Percentiles rank a stretch among this genome's conserved stretches.
Conservation (phyloP, 2,329 filamentous ascomycete species). For the Phaeophleospora eucalypticola region DNA sequence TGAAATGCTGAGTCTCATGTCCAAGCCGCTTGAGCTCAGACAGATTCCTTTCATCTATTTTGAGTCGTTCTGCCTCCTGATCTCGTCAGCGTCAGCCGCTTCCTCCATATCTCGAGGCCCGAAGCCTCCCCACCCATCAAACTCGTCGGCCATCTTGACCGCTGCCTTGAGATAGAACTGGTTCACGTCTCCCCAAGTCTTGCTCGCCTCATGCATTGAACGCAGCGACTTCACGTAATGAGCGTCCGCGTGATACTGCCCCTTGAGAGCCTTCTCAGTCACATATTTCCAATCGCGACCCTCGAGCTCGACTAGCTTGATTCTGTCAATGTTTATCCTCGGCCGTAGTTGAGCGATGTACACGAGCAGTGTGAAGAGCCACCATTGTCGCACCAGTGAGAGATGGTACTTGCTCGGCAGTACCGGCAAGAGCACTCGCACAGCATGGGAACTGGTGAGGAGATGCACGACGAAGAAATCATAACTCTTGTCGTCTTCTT, state of each 20-base stretch:
- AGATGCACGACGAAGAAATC: conserved; percentile 82
- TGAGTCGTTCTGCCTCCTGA: conserved; percentile 3
- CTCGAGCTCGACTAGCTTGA: conserved; percentile 58
- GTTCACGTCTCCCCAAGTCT: conserved; percentile 69
- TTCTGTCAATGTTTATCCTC: conserved; percentile 60
- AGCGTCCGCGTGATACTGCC: conserved; percentile 65
- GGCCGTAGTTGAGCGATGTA: conserved; percentile 76
- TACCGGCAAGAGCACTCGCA: conserved; percentile 77
- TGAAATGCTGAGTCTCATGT: too few relatives aligned
- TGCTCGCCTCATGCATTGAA: conserved; percentile 68
- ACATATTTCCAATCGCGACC: conserved; percentile 74
- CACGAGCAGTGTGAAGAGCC: conserved; percentile 72
- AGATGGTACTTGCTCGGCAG: conserved; percentile 71
- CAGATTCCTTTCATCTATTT: too few relatives aligned
- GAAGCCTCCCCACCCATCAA: conserved; percentile 62
- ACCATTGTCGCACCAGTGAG: conserved; percentile 78
- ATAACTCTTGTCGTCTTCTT: conserved; percentile 52
- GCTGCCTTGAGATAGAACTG: conserved; percentile 64
- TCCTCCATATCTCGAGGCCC: conserved; percentile 24
- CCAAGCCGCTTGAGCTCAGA: too few relatives aligned
- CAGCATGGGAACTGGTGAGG: conserved; percentile 80
- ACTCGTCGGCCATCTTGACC: conserved; percentile 68
- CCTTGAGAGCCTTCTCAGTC: conserved; percentile 64
- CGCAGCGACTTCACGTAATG: conserved; percentile 82
- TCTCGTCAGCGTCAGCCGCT: conserved; percentile 7